A percentile compares a stretch with the other conserved stretches of the same genome.
Evolutionary conservation across 352 stramenopile species (phyloP).

Genomic region (Phytophthora syringae): DNA sequence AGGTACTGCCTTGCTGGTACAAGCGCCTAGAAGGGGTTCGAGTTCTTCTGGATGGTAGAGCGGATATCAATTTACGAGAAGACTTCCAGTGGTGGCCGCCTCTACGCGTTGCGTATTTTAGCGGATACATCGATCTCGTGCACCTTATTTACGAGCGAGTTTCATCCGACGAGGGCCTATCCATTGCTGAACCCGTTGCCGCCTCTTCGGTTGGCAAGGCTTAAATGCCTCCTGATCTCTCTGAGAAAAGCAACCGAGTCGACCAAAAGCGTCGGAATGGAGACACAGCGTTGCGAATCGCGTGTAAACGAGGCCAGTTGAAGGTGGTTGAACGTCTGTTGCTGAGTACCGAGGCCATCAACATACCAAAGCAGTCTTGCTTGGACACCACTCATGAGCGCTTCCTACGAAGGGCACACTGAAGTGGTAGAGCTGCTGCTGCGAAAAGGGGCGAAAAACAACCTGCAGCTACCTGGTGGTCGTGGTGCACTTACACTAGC

Average conservation of each 20-base stretch:
- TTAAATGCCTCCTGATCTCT: neutral
- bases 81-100: slow-evolving; percentile 27
- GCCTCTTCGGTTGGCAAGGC: neutral
- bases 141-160: slow-evolving; percentile 23
- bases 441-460: neutral
- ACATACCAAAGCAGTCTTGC: neutral
- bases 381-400: slow-evolving; percentile 2
- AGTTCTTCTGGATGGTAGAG: slow-evolving; percentile 21
- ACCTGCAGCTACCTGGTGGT: slow-evolving; percentile 1
- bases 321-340: neutral
- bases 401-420: slow-evolving; percentile 1
- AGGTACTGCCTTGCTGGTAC: slow-evolving; percentile 16
- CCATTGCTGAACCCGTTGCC: neutral
- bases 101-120: slow-evolving; percentile 24
- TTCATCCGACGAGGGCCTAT: neutral
- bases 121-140: slow-evolving; percentile 25
- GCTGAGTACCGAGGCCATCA: neutral
- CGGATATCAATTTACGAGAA: slow-evolving; percentile 19
- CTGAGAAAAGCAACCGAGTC: neutral
- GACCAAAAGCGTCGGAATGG: slow-evolving; percentile 1
- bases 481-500: neutral
- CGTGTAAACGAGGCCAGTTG: neutral
- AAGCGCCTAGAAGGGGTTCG: slow-evolving; percentile 18
- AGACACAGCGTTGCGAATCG: neutral
- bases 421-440: slow-evolving; percentile 6